Base-by-base conservation (phyloP, 2,329 filamentous ascomycete genomes). In the Aspergillus amoenus region DNA sequence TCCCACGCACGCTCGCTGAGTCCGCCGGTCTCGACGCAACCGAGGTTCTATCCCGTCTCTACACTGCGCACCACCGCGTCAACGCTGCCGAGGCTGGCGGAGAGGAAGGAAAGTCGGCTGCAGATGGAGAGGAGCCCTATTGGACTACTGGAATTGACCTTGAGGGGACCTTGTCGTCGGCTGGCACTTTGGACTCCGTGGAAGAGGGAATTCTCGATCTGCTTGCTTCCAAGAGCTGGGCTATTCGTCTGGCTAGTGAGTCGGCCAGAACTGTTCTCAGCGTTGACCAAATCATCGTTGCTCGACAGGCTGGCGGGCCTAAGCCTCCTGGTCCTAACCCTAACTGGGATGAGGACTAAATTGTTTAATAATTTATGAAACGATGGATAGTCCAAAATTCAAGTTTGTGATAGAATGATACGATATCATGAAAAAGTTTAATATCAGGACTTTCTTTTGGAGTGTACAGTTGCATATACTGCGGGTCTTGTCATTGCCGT, bases 281-380 rank as follows among this genome's bases (percentile, higher is more conserved):
- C 47, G 94, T 99, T 40, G 94, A 99, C 77, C 95, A 99, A 80
- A 99, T 99, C 72, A 99, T 99, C 73, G 94, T 99, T 57, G 93
- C 95, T 62, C 87, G 93, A 79, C 94, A 97, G 80, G 94, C 95
- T 47, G 94, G 94, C 71, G 94, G 94, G 39, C 94, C 95, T 21
- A 99, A 99, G 84, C 93, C 93, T 56, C 94, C 94, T 30, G 93
- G 90, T 46, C 94, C 92, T 66, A 97, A 97, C 78, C 89, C 93
- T 45, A 85, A 85, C 70, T 88, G 86, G 86, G 86, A 88, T 73
- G 84, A 88, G 69, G 86, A 89, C 70, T 81, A 76, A 70, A 66
- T 61, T 32, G 49, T 56, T 59, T 60, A 57, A 49, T 52, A 60
- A 54, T 59, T 17, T 46, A 30, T 34, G 24, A 37, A 9, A 11